These are phyloP conservation scores for Pseudocercospora vitis DNA, from an alignment of 2,329 filamentous ascomycete species.

Conservation along the genomic window DNA sequence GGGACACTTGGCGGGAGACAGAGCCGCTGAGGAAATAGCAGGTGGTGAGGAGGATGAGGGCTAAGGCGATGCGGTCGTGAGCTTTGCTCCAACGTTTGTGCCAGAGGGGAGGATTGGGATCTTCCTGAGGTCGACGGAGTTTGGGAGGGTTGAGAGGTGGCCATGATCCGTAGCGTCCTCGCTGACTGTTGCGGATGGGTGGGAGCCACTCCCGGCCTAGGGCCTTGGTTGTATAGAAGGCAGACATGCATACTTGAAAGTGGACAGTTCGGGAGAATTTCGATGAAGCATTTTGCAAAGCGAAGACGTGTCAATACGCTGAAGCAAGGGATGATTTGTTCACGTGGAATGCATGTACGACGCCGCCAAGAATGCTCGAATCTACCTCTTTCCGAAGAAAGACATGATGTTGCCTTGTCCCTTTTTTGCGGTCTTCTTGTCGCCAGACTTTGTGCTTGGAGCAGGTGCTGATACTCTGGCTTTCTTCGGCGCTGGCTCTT, in stretches of 20 bases:
- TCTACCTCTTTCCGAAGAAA: conserved; percentile 80
- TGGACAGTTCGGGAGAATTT: background rate
- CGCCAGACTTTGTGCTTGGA: conserved; percentile 53
- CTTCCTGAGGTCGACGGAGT: background rate
- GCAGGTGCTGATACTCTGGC: conserved; percentile 47
- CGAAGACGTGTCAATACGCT: background rate
- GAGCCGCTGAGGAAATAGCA: conserved; percentile 8
- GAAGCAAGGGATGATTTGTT: background rate
- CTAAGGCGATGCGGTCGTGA: conserved; percentile 10
- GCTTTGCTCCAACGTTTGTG: conserved; percentile 8
- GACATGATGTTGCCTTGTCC: conserved; percentile 84
- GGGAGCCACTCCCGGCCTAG: conserved; percentile 18
- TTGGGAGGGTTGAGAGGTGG: conserved; percentile 8
- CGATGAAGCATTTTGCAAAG: background rate
- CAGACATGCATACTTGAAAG: conserved; percentile 4
- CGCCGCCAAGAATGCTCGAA: background rate
- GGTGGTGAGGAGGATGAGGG: background rate
- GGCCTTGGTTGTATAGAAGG: conserved; percentile 18
- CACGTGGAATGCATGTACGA: background rate
- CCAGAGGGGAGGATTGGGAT: background rate
- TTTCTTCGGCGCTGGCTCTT: conserved; percentile 66
- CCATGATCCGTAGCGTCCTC: conserved; percentile 7
- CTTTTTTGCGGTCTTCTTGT: conserved; percentile 45
- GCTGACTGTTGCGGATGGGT: background rate
- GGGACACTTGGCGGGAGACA: background rate